Evolutionary conservation across 805 yeast species (phyloP), one percentile per base, ranked within the genome.

Genomic region (Suhomyces prunicola): DNA sequence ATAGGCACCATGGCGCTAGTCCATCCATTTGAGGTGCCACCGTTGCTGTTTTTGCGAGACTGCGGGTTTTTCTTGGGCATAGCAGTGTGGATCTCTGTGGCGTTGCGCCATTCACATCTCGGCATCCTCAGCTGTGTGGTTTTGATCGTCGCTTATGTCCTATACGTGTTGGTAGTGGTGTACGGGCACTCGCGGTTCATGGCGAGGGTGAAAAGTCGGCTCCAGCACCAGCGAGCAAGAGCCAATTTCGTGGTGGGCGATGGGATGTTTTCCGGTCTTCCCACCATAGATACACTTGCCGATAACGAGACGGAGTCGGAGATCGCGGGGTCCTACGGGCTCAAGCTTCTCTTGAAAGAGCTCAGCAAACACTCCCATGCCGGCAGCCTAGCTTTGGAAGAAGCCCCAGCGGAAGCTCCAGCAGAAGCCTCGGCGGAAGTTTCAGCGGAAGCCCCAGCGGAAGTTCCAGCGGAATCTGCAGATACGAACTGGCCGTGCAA

Each of bases 1-100:
- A 76, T 89, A 23, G 98, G 98, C 0, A 67, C 83, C 0, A 87
- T 93, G 81, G 86, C 89, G 0, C 66, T 91, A 0, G 66, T 85
- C 1, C 76, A 80, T 36, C 92, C 96, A 0, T 81, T 81, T 61
- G 69, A 79, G 50, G 87, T 90, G 19, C 76, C 81, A 44, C 69
- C 71, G 49, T 48, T 56, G 4, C 70, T 74, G 35, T 88, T 90
- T 62, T 41, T 84, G 5, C 73, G 86, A 55, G 97, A 93, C 65
- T 59, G 83, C 0, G 57, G 68, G 0, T 80, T 88, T 59, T 86
- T 90, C 59, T 64, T 80, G 0, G 56, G 72, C 0, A 73, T 90
- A 19, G 71, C 84, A 0, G 42, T 76, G 0, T 57, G 86, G 6
- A 68, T 88, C 0, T 61, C 85, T n/a, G 56, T 67, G n/a, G 76